Percentiles rank a stretch among this genome's conserved stretches.
These are phyloP conservation scores for Suillus clintonianus DNA, from an alignment of 768 basidiomycete species.

Conservation along the genomic window DNA sequence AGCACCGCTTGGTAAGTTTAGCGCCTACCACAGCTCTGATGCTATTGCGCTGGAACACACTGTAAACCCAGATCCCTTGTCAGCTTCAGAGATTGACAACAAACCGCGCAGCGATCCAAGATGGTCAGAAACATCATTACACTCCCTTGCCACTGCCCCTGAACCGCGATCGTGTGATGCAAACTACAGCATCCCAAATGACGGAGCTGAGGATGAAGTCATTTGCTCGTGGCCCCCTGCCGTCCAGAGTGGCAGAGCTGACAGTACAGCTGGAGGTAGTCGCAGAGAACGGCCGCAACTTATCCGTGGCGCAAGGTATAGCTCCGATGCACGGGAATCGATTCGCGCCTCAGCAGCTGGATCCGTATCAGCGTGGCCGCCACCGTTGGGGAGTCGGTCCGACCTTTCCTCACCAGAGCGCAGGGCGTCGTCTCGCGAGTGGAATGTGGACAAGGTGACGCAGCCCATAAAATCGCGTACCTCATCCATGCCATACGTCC, in stretches of 20 bases:
- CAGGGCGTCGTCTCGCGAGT: constrained; percentile 1
- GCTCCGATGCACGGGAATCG: constrained; percentile 6
- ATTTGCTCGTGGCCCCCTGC: constrained; percentile 28
- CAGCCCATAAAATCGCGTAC: constrained; percentile 19
- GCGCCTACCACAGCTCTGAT: not conserved
- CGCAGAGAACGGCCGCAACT: constrained; percentile 8
- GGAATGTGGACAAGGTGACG: constrained; percentile 21
- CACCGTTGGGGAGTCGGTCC: constrained; percentile 2
- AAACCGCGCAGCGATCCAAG: constrained; percentile 6
- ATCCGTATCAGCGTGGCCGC: constrained; percentile 14
- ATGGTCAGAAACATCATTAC: constrained; percentile 9
- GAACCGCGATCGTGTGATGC: constrained; percentile 17
- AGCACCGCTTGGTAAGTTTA: constrained; percentile 27
- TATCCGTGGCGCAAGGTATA: constrained; percentile 9
- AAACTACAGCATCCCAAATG: constrained; percentile 11
- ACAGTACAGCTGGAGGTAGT: constrained; percentile 5
- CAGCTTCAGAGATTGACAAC: constrained; percentile 23
- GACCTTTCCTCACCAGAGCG: constrained; percentile 7
- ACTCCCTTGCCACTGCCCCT: constrained; percentile 8
- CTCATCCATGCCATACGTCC: constrained; percentile 14
- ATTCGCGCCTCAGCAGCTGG: constrained; percentile 11
- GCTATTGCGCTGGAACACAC: constrained; percentile 2
- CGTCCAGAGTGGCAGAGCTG: not conserved
- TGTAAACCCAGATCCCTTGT: constrained; percentile 27
- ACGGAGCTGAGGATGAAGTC: not conserved